Conservation (phyloP, 805 yeast genomes). For the Myxozyma neglecta region DNA sequence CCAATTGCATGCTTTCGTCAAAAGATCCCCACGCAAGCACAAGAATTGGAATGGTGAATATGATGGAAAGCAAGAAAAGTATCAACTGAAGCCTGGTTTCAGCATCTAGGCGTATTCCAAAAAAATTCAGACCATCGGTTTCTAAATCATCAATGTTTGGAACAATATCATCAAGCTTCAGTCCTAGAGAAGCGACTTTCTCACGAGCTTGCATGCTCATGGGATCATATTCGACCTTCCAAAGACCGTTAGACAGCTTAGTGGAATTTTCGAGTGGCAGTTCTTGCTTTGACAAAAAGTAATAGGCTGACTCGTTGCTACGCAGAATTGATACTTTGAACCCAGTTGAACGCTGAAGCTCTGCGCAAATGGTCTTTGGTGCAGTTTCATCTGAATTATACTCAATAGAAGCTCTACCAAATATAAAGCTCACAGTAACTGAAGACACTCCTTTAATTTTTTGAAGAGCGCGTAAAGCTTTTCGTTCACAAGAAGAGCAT, state of each 20-base stretch:
- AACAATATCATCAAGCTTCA: slow-evolving; percentile 8
- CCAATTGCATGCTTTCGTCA: background rate
- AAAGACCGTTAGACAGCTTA: background rate
- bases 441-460: too few species aligned
- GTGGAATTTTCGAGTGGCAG: too few species aligned
- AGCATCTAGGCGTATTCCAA: background rate
- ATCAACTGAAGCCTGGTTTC: background rate
- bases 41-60: slow-evolving; percentile 22
- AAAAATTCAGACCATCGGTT: background rate
- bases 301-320: too few species aligned
- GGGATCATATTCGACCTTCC: slow-evolving; percentile 13
- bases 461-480: too few species aligned
- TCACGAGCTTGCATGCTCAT: slow-evolving; percentile 1
- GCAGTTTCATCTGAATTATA: too few species aligned
- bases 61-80: background rate
- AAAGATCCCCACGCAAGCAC: slow-evolving; percentile 21
- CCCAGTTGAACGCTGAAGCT: too few species aligned
- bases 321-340: too few species aligned
- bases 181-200: slow-evolving; percentile 4
- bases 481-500: too few species aligned
- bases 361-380: too few species aligned
- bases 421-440: too few species aligned
- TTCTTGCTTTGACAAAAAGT: too few species aligned
- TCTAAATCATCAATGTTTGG: background rate
- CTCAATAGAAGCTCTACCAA: too few species aligned